Evolutionary conservation across 73 alveolate species (phyloP).

Genomic region (Breviolum minutum): DNA sequence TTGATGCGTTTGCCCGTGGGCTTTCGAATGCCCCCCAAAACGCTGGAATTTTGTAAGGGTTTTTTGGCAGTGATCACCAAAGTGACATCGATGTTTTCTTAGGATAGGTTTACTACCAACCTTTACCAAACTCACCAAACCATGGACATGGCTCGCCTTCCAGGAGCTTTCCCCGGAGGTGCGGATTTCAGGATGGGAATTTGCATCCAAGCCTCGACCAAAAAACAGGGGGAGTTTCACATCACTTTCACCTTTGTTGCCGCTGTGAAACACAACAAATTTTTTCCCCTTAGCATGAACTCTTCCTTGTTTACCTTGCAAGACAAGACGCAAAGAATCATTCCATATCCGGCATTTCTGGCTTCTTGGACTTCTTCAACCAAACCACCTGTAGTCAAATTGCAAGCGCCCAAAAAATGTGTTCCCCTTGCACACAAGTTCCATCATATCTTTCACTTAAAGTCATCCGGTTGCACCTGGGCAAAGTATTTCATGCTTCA

Average conservation of each 20-base stretch:
- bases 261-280: not conserved
- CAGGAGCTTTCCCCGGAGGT: slow-evolving; percentile 13
- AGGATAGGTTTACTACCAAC: not conserved
- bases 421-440: too few relatives aligned
- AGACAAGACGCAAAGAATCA: slow-evolving; percentile 19
- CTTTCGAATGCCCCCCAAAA: not conserved
- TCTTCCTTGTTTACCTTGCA: not conserved
- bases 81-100: not conserved
- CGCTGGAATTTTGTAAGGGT: not conserved
- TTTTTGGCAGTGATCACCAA: not conserved
- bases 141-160: slow-evolving; percentile 3
- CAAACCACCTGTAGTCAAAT: slow-evolving; percentile 45
- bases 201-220: slow-evolving; percentile 31
- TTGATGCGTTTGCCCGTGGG: not conserved
- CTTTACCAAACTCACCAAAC: not conserved
- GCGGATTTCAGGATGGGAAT: slow-evolving; percentile 46
- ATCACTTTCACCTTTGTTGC: not conserved
- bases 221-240: not conserved
- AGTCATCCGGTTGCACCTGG: slow-evolving; percentile 16
- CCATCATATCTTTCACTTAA: too few relatives aligned
- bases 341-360: not conserved
- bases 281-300: not conserved
- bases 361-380: not conserved
- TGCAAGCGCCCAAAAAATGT: not conserved
- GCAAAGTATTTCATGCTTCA: slow-evolving; percentile 32